phyloP scores from a whole-genome alignment of 1,139 yeast genomes.

The Debaryomycetaceae sp. region DNA sequence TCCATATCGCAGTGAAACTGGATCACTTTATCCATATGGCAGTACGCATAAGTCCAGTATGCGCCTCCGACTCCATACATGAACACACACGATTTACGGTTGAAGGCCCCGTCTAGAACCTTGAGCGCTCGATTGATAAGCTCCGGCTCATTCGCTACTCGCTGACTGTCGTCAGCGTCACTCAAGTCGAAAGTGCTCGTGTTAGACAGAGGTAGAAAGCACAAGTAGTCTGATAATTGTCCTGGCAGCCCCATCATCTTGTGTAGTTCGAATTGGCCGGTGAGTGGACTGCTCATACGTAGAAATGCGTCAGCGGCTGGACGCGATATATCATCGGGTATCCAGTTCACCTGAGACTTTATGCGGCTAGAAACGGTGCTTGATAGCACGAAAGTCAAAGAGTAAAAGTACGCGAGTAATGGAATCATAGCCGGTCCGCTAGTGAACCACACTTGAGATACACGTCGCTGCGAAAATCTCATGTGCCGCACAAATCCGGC shows the following conservation, averaged over 20 bases:
- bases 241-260: slow-evolving; percentile 1
- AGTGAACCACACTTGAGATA: too few relatives aligned
- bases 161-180: slow-evolving; percentile 1
- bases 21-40: slow-evolving; percentile 43
- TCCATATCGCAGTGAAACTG: slow-evolving; percentile 43
- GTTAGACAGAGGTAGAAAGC: slow-evolving; percentile 5
- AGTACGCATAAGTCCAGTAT: slow-evolving; percentile 58
- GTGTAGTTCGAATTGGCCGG: neutral
- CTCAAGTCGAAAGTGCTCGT: neutral
- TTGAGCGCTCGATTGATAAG: slow-evolving; percentile 14
- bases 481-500: too few relatives aligned
- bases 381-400: too few relatives aligned
- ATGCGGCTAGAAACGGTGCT: too few relatives aligned
- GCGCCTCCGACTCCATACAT: slow-evolving; percentile 28
- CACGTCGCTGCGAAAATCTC: too few relatives aligned
- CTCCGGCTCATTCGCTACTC: slow-evolving; percentile 4
- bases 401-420: too few relatives aligned
- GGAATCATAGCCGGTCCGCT: too few relatives aligned
- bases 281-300: neutral
- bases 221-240: slow-evolving; percentile 5
- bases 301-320: neutral
- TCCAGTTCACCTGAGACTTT: neutral
- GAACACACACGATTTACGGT: slow-evolving; percentile 19
- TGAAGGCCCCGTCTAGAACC: slow-evolving; percentile 4
- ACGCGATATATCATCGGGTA: neutral